Base-by-base conservation (phyloP, 2,329 filamentous ascomycete species). In the Botrytis paeoniae region DNA sequence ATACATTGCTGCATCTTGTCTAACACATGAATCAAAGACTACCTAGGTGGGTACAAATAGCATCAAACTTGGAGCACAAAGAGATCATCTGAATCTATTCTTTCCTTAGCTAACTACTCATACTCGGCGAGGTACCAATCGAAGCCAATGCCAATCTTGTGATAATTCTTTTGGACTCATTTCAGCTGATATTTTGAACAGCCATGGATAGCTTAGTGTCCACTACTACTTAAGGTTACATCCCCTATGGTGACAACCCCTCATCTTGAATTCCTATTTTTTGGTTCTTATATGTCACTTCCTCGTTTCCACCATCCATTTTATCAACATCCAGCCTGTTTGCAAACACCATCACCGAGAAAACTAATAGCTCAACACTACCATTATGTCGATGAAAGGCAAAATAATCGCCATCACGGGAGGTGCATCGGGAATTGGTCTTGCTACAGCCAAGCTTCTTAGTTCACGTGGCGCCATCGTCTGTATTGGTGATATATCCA, bases 331-430 rank as follows among this genome's bases (percentile, higher is more conserved):
- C 54, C 16, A 25, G 35, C 45, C 54, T 18, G 12, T 68, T 48
- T 29, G 9, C 22, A 72, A 37, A 6, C 45, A 37, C 39, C 59
- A n/a, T 5, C 25, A 57, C 25, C 5, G 20, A 37, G 8, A 35
- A 39, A 35, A 16, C 12, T 57, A n/a, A 37, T n/a, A 54, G 9
- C 37, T 18, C 41, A 74, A 7, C 20, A 37, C 37, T 22, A 60
- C 14, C 39, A 80, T 78, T 25, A 80, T 78, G 77, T 76, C 78
- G 1, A 73, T 79, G 64, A 61, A 77, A 76, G 84, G 81, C 73
- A 86, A 87, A 73, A 89, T 88, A 9, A 92, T 93, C 73, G 86
- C 95, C 73, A 93, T 96, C 81, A 95, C 92, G 0, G 93, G 93
- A 75, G 93, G 89, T 32, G 92, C 91, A 4, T 92, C 89, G 10